Evolutionary conservation across 2,329 filamentous ascomycete genomes (phyloP).

Genomic region (Ambrosiella xylebori): DNA sequence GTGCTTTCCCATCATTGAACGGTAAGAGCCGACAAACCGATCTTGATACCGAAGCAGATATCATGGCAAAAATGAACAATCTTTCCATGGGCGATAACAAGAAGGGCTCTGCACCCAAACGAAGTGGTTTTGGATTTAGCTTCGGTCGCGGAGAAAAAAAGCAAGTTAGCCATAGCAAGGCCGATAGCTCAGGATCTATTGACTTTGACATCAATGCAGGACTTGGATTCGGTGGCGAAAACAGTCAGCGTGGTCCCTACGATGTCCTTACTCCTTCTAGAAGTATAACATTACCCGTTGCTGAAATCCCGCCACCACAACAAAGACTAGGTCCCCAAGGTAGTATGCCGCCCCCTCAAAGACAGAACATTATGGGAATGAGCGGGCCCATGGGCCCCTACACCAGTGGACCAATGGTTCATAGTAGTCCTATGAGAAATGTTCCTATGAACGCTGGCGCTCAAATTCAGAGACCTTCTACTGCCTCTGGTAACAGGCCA

Average conservation of each 20-base stretch:
- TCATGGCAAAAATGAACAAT: slow-evolving; percentile 11
- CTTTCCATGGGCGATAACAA: slow-evolving; percentile 6
- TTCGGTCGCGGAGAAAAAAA: slow-evolving; percentile 7
- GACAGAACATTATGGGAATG: slow-evolving; percentile 28
- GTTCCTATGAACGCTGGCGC: slow-evolving; percentile 16
- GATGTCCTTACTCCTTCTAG: slow-evolving; percentile 35
- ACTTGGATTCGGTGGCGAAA: slow-evolving; percentile 19
- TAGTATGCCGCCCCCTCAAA: slow-evolving; percentile 17
- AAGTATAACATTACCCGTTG: slow-evolving; percentile 44
- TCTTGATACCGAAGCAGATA: slow-evolving; percentile 10
- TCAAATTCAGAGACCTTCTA: slow-evolving; percentile 26
- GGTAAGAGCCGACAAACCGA: slow-evolving; percentile 9
- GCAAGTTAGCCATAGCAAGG: background rate
- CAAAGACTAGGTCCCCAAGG: slow-evolving; percentile 17
- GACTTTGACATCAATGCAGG: slow-evolving; percentile 21
- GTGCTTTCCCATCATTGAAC: slow-evolving; percentile 9
- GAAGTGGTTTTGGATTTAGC: slow-evolving; percentile 8
- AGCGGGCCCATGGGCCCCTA: slow-evolving; percentile 25
- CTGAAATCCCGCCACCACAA: slow-evolving; percentile 20
- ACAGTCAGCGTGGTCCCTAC: slow-evolving; percentile 14
- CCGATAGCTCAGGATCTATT: slow-evolving; percentile 15
- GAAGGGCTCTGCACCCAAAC: background rate
- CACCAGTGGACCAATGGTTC: background rate
- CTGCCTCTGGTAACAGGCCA: slow-evolving; percentile 34
- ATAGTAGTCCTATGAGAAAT: slow-evolving; percentile 1